These are phyloP conservation scores for Benincasa hispida DNA, from an alignment of 306 rosid genomes.

Conservation along the genomic window DNA sequence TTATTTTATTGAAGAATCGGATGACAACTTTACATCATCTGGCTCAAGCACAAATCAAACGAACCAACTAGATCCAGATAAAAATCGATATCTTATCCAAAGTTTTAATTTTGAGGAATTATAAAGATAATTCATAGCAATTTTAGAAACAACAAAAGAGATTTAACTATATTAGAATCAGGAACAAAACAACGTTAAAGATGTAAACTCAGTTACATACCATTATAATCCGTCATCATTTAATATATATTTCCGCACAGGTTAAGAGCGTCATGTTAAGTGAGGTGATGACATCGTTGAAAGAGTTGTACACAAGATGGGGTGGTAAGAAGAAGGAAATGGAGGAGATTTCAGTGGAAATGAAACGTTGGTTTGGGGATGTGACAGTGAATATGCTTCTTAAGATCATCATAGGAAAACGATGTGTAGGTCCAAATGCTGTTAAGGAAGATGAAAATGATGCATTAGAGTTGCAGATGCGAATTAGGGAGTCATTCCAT, in stretches of 20 bases:
- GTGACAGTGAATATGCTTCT: slow-evolving; percentile 24
- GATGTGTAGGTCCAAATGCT: background rate
- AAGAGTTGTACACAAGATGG: slow-evolving; percentile 11
- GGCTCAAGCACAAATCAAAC: too few species aligned
- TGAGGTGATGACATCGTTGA: slow-evolving; percentile 13
- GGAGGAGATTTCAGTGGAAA: slow-evolving; percentile 1
- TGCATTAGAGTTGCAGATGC: background rate
- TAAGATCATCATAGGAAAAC: slow-evolving; percentile 21
- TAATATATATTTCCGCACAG: background rate
- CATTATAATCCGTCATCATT: too few species aligned
- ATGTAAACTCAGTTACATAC: too few species aligned
- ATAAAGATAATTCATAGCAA: too few species aligned
- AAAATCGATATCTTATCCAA: too few species aligned
- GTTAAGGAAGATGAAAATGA: background rate
- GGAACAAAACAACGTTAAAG: too few species aligned
- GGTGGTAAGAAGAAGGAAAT: background rate
- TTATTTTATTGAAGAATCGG: too few species aligned
- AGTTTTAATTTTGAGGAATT: too few species aligned
- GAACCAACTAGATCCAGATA: too few species aligned
- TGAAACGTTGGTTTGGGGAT: slow-evolving; percentile 27
- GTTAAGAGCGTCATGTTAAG: slow-evolving; percentile 14
- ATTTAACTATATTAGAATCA: too few species aligned
- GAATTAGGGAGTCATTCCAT: slow-evolving; percentile 12
- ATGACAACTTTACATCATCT: too few species aligned
- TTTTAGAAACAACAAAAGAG: too few species aligned